Conservation (phyloP, 2,329 filamentous ascomycete species). For the Cercospora beticola region DNA sequence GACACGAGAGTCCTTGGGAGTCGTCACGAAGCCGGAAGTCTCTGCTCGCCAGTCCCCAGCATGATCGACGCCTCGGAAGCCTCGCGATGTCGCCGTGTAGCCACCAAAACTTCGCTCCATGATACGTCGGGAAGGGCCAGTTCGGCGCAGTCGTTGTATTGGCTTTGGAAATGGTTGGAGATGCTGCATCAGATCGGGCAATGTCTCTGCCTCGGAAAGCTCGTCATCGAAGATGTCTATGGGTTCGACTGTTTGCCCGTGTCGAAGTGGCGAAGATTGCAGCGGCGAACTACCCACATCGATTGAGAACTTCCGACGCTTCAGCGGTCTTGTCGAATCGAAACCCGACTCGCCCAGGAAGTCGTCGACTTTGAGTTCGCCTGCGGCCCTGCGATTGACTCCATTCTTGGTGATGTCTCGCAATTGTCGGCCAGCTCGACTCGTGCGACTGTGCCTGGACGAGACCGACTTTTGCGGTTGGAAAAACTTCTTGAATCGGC, state of each 20-base stretch:
- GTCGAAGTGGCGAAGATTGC: conserved; percentile 51
- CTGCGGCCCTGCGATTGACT: conserved; percentile 39
- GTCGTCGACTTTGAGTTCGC: conserved; percentile 18
- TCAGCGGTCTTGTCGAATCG: conserved; percentile 33
- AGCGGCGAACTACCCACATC: conserved; percentile 49
- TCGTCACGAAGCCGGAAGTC: conserved; percentile 60
- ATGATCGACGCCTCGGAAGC: conserved; percentile 43
- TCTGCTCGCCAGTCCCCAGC: conserved; percentile 58
- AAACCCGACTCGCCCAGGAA: conserved; percentile 20
- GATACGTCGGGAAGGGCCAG: conserved; percentile 40
- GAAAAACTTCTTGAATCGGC: conserved; percentile 54
- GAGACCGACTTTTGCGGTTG: conserved; percentile 44
- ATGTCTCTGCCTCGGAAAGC: conserved; percentile 38
- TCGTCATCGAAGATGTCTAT: conserved; percentile 26
- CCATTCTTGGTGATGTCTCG: conserved; percentile 52
- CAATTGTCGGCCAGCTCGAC: conserved; percentile 48
- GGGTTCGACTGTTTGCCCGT: conserved; percentile 31
- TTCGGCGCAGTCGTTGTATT: conserved; percentile 41
- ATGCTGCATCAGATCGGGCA: conserved; percentile 43
- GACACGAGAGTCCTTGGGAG: conserved; percentile 54
- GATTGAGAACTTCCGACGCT: conserved; percentile 32
- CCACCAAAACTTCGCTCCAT: conserved; percentile 51
- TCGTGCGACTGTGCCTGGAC: conserved; percentile 29
- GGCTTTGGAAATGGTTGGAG: conserved; percentile 46
- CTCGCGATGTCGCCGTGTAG: conserved; percentile 41